Base-by-base conservation (phyloP, 495 filamentous ascomycete genomes). In the Podospora pseudoanserina region DNA sequence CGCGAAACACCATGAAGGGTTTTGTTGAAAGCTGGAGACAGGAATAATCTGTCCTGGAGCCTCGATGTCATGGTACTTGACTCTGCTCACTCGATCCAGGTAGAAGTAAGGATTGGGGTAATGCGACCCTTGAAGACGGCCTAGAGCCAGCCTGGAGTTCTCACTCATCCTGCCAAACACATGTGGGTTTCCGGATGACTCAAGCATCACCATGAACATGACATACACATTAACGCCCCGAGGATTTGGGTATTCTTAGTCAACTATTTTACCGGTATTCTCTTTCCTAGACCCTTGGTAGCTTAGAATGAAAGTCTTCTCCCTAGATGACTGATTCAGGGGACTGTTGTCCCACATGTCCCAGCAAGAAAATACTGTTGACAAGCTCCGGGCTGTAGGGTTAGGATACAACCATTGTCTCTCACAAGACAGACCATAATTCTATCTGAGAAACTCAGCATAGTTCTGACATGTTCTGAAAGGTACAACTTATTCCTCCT, bases 401-500 rank as follows among this genome's bases (percentile, higher is more conserved):
- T 13, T 11, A 49, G 2, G 9, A 49, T 49, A 13, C 9, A 49
- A 16, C 39, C 5, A 49, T 49, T 49, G 13, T 11, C 39, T 16
- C 39, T 49, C 39, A 49, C 9, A 49, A 3, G 2, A 16, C 39
- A 6, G 15, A 49, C 39, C 39, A 49, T 49, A 49, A 13, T 4
- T 49, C 39, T 49, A 49, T 49, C 5, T 13, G 5, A 49, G 9
- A 13, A 1, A 13, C 5, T 11, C 39, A 16, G 7, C 39, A 39
- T 39, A 39, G 3, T 1, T 3, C 34, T 11, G 6, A 39, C 3
- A 39, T 5, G 34, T 6, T 39, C 5, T 39, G 34, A 39, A 39
- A 5, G 11, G 34, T 39, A 39, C 39, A 49, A 11, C 70, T 62
- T 73, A 68, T 13, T 58, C 28, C 23, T 69, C 67, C 0, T 66